Evolutionary conservation across 1,284 basidiomycete genomes (phyloP), one percentile per base, ranked within the genome.

Genomic region (Cystobasidium slooffiae): DNA sequence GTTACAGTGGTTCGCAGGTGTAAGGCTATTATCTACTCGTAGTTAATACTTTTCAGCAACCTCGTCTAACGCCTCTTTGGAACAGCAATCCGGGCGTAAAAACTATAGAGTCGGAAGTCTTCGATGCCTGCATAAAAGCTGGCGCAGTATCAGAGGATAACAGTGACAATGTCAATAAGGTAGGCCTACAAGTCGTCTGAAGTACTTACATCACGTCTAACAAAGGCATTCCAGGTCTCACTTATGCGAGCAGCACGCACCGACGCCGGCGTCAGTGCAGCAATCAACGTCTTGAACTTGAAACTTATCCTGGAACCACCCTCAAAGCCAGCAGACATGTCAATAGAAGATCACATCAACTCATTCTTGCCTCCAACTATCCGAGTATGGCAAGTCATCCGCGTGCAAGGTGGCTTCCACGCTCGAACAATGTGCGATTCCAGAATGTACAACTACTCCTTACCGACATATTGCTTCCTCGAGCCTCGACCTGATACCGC

Each of bases 191-290:
- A 14, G 22, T n/a, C 39, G 51, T 41, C 8, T 43, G 41, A 24
- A 46, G 7, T 31, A n/a, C 31, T 14, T 1, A 31, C 3, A 18
- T 22, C 9, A 41, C n/a, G 22, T 22, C 41, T 49, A 9, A 58
- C 41, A 44, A 5, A 31, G 20, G 43, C 43, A 10, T 37, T 24
- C 43, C 79, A 93, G 92, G 91, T 95, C 67, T 88, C 87, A 62
- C 87, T 99, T 14, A 89, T 89, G 56, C 88, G 97, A 49, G 93
- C 96, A 1, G 97, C 97, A 6, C 86, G 97, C 1, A 99, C 97
- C 0, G 97, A 99, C 82, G 92, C 95, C 0, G 97, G 97, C 20
- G 97, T 99, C 6, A 95, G 98, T 81, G 97, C 97, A 6, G 95
- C 94, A 7, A 93, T 95, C 12, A 99, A 99, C 81, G 85, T 94